A percentile compares a stretch with the other conserved stretches of the same genome.
Evolutionary conservation across 2,329 filamentous ascomycete species (phyloP).

Genomic region (Xylariomycetidae sp.): DNA sequence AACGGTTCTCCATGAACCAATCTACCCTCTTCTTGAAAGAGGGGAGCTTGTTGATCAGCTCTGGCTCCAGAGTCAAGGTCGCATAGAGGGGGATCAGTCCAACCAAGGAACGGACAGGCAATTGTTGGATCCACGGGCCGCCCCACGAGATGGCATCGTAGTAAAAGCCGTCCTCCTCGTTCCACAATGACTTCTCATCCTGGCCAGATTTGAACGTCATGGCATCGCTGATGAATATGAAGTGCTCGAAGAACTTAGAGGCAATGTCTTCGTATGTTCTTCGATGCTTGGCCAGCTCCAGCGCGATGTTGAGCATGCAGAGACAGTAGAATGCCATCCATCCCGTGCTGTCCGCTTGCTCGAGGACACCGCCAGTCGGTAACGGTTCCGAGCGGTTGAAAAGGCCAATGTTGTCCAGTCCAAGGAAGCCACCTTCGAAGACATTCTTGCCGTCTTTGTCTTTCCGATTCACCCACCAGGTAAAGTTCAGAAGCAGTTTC

Average conservation of each 20-base stretch:
- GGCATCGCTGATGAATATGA: conserved; percentile 94
- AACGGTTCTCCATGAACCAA: conserved; percentile 87
- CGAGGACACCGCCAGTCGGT: conserved; percentile 85
- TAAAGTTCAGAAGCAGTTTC: conserved; percentile 92
- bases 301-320: conserved; percentile 92
- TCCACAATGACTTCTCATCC: conserved; percentile 85
- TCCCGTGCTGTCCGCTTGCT: conserved; percentile 94
- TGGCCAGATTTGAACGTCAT: conserved; percentile 78
- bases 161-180: conserved; percentile 95
- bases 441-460: conserved; percentile 93
- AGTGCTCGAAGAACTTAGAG: conserved; percentile 98
- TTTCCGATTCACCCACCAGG: conserved; percentile 99
- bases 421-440: conserved; percentile 93
- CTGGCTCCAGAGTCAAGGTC: conserved; percentile 85
- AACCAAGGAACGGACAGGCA: conserved; percentile 86
- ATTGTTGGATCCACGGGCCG: conserved; percentile 85
- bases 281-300: conserved; percentile 91
- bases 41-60: conserved; percentile 85
- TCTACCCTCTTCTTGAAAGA: conserved; percentile 88
- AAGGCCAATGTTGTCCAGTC: conserved; percentile 92
- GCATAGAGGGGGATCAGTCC: conserved; percentile 91
- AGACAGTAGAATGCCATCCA: conserved; percentile 99
- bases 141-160: conserved; percentile 98
- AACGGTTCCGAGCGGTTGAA: conserved; percentile 96
- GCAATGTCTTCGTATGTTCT: conserved; percentile 95